Percentiles rank a stretch among this genome's conserved stretches.
Conservation (phyloP, 2,329 filamentous ascomycete species). For the Ceratocystis huliohia region DNA sequence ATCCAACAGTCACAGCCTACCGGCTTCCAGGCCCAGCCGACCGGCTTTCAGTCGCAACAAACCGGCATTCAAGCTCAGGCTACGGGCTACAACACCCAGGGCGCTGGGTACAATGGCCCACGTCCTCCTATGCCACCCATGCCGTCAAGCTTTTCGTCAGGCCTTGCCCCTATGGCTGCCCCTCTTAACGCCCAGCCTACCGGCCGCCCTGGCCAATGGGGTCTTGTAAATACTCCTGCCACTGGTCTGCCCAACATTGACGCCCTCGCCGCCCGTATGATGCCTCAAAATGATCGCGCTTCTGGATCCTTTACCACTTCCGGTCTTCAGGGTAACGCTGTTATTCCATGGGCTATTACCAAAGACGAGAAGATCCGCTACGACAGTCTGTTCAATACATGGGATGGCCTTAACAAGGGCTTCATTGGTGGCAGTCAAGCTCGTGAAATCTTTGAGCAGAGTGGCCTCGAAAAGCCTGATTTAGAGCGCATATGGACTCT, state of each 20-base stretch:
- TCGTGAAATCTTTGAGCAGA: conserved; percentile 95
- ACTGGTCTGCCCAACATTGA: conserved; percentile 88
- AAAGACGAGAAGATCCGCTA: conserved; percentile 98
- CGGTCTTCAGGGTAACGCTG: conserved; percentile 82
- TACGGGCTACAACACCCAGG: conserved; percentile 60
- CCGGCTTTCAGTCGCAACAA: conserved; percentile 50
- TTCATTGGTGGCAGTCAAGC: conserved; percentile 85
- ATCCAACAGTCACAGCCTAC: conserved; percentile 20
- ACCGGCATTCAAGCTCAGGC: conserved; percentile 41
- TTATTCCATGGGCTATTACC: conserved; percentile 95
- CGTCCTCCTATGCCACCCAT: conserved; percentile 84
- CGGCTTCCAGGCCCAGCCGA: conserved; percentile 36
- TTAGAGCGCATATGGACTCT: conserved; percentile 91
- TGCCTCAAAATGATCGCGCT: conserved; percentile 91
- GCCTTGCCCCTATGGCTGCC: conserved; percentile 45
- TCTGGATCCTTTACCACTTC: conserved; percentile 68
- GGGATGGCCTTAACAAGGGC: conserved; percentile 89
- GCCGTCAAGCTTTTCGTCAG: conserved; percentile 46
- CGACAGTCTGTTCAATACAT: conserved; percentile 85
- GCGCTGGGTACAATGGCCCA: conserved; percentile 69
- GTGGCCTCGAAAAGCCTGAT: conserved; percentile 79
- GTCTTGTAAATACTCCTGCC: conserved; percentile 87
- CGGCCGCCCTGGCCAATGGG: conserved; percentile 88
- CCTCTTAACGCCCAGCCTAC: conserved; percentile 87
- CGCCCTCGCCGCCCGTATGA: conserved; percentile 82